Evolutionary conservation across 1,139 yeast species (phyloP).

Genomic region (Diutina sp.): DNA sequence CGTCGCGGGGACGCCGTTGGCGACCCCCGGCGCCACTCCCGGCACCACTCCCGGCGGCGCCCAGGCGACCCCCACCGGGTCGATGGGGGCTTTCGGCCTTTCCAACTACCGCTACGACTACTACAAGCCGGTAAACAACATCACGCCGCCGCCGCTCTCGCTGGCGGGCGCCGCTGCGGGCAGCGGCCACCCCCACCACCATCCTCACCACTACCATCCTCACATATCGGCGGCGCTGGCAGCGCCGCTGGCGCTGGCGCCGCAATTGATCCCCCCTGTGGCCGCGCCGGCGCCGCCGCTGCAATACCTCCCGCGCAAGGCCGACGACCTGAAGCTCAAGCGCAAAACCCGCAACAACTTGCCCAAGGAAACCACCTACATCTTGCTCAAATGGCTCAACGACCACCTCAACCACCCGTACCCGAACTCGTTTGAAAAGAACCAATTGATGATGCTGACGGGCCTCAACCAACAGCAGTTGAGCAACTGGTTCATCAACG

Average conservation of each 20-base stretch:
- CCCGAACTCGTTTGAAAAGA: conserved; percentile 84
- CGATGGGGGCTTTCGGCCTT: background rate
- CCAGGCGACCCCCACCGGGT: background rate
- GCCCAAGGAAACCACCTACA: conserved; percentile 80
- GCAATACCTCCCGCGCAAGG: background rate
- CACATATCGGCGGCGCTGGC: background rate
- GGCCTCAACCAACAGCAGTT: conserved; percentile 86
- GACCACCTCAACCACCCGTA: conserved; percentile 86
- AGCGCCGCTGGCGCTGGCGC: background rate
- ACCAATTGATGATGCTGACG: conserved; percentile 65
- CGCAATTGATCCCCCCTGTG: background rate
- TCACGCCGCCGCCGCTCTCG: background rate
- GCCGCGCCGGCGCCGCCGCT: background rate
- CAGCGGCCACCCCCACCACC: background rate
- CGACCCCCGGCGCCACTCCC: background rate
- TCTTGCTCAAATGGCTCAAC: conserved; percentile 72
- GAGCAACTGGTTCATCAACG: conserved; percentile 95
- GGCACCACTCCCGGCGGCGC: background rate
- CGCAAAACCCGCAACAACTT: conserved; percentile 53
- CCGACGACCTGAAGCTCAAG: background rate
- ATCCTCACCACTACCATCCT: background rate
- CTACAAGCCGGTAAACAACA: background rate
- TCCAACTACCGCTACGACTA: background rate
- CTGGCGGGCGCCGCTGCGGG: conserved; percentile 1
- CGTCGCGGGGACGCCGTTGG: background rate